Evolutionary conservation across 1,139 yeast genomes (phyloP).

Genomic region (Suhomyces panamericanus): DNA sequence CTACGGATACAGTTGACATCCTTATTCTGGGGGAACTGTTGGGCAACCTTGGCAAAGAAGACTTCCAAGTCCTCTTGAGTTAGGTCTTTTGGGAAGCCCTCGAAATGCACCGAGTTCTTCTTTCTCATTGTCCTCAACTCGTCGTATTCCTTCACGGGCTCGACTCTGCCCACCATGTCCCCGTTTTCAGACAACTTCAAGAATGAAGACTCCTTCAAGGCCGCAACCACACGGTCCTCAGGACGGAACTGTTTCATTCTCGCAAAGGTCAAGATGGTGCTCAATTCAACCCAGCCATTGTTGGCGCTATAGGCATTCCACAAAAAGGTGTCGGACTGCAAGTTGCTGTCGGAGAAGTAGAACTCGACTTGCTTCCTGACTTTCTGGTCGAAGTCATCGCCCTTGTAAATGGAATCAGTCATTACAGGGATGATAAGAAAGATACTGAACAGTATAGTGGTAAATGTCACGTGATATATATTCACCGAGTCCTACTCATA

Average conservation of each 20-base stretch:
- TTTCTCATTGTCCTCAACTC: conserved; percentile 70
- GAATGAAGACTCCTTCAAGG: conserved; percentile 60
- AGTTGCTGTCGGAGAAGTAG: conserved; percentile 90
- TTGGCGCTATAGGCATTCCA: conserved; percentile 85
- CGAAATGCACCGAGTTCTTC: conserved; percentile 74
- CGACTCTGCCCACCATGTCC: conserved; percentile 78
- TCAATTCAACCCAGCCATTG: conserved; percentile 94
- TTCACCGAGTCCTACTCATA: too few species aligned
- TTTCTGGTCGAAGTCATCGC: conserved; percentile 49
- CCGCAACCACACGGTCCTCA: conserved; percentile 74
- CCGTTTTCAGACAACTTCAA: conserved; percentile 81
- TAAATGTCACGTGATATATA: too few species aligned
- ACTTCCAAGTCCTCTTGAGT: conserved; percentile 77
- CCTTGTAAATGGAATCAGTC: conserved; percentile 45
- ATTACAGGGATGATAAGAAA: conserved; percentile 18
- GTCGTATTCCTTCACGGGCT: conserved; percentile 70
- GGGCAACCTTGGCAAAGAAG: conserved; percentile 54
- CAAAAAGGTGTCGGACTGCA: conserved; percentile 86
- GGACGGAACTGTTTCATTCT: conserved; percentile 97
- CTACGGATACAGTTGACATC: conserved; percentile 41
- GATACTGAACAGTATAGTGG: too few species aligned
- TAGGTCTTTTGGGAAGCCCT: conserved; percentile 63
- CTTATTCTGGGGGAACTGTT: conserved; percentile 41
- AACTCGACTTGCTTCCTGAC: conserved; percentile 91
- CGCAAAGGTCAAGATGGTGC: conserved; percentile 84